Base-by-base conservation (phyloP, 495 filamentous ascomycete genomes). In the Penicillium coffeae region DNA sequence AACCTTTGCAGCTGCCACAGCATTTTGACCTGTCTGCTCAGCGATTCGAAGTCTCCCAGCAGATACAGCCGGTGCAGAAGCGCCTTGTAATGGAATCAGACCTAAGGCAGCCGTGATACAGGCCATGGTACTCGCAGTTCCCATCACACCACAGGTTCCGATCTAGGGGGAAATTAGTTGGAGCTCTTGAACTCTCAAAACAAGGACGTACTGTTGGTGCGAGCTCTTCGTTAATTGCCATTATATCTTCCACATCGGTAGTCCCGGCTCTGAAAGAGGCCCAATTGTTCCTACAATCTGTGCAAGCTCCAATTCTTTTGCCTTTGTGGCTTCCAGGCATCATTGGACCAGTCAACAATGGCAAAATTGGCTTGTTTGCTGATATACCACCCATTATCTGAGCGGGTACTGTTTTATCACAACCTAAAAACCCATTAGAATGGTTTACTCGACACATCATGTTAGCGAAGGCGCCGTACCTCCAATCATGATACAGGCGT, bases 91-190 rank as follows among this genome's bases (percentile, higher is more conserved):
- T 6, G 79, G 78, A 69, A 84, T 83, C 47, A 84, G 58, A 5
- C 82, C 81, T 0, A 85, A 66, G 0, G 71, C 80, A 9, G 74
- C 79, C 10, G 77, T 71, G 13, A 83, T 65, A 42, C 80, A 85
- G 7, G 80, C 80, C 79, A 84, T 85, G 19, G 80, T 85, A 39
- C 73, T 78, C 2, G 80, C 80, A 6, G 80, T 85, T 4, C 80
- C 81, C 79, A 83, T 83, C 1, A 84, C 80, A 19, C 80, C 79
- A 54, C 79, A 84, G 5, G 79, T 84, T 16, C 80, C 80, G 1
- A 69, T 69, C 78, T 81, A 15, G 14, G 8, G 14, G 35, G 8
- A 14, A 38, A 12, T 3, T 38, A 15, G 19, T 38, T 15, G 19
- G 1, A 15, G 2, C 8, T 38, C 35, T 3, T 16, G 1, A 6